A percentile compares a stretch with the other conserved stretches of the same genome.
These are phyloP conservation scores for Exophiala spinifera DNA, from an alignment of 2,329 filamentous ascomycete genomes.

Conservation along the genomic window DNA sequence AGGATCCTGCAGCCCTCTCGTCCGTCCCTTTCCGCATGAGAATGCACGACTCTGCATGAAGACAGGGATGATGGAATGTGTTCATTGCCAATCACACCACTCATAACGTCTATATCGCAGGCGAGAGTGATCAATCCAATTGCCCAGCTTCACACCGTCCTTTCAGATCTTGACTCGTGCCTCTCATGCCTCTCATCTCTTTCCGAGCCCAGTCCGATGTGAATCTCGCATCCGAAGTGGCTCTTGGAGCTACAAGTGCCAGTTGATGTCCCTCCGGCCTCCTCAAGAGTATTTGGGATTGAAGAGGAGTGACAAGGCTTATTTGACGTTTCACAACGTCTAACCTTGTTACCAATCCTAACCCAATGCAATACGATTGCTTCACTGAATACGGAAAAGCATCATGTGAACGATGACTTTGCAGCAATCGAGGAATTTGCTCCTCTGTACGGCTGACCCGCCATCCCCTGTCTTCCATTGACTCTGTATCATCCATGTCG, in stretches of 20 bases:
- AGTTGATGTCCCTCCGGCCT: conserved; percentile 10
- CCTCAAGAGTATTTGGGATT: conserved; percentile 4
- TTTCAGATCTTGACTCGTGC: background rate
- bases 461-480: background rate
- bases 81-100: background rate
- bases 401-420: background rate
- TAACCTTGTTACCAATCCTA: conserved; percentile 20
- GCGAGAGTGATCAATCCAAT: background rate
- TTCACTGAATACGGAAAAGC: conserved; percentile 13
- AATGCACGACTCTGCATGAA: background rate
- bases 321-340: conserved; percentile 16
- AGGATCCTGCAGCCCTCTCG: no score
- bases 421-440: conserved; percentile 12
- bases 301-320: conserved; percentile 6
- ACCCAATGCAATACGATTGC: conserved; percentile 14
- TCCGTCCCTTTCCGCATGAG: no score
- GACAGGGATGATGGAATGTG: background rate
- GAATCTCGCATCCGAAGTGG: conserved; percentile 20
- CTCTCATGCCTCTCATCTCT: conserved; percentile 11
- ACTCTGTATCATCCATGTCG: background rate
- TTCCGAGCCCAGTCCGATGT: conserved; percentile 16
- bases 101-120: background rate
- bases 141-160: background rate
- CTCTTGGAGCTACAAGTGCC: conserved; percentile 21
- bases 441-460: conserved; percentile 16